Conservation (phyloP, 257 asterid species). For the Solanum bukasovii region DNA sequence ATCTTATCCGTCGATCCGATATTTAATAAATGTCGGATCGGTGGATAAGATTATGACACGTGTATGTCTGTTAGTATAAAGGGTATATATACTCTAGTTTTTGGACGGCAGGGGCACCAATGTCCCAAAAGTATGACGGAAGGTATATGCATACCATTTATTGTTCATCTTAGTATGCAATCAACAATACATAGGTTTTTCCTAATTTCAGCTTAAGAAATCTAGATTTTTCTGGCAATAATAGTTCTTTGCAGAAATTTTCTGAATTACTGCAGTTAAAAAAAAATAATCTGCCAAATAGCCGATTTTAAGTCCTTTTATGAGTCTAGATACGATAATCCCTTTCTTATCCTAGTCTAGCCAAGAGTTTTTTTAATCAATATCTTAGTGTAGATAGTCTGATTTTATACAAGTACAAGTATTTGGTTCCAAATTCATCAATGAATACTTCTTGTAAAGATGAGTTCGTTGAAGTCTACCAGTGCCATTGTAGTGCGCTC, state of each 20-base stretch:
- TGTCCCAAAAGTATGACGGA: no score
- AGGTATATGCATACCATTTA: no score
- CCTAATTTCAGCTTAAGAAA: background rate
- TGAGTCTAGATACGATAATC: background rate
- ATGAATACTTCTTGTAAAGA: background rate
- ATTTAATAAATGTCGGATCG: no score
- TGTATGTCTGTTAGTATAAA: no score
- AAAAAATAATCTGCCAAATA: background rate
- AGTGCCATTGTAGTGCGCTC: background rate
- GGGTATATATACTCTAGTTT: no score
- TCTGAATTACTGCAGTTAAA: background rate
- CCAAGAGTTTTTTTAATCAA: background rate
- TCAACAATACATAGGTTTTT: background rate
- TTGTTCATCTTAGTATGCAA: background rate
- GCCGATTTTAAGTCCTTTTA: background rate
- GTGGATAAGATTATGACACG: no score
- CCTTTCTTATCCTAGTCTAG: background rate
- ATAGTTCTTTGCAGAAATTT: background rate
- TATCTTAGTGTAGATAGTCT: background rate
- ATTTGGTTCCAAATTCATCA: background rate
- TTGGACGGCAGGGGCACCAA: no score
- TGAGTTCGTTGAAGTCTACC: background rate
- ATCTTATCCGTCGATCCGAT: no score
- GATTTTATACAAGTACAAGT: background rate
- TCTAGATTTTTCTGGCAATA: background rate